Percentiles rank a stretch among this genome's conserved stretches.
These are phyloP conservation scores for Lagenaria siceraria DNA, from an alignment of 306 rosid species.

Conservation along the genomic window DNA sequence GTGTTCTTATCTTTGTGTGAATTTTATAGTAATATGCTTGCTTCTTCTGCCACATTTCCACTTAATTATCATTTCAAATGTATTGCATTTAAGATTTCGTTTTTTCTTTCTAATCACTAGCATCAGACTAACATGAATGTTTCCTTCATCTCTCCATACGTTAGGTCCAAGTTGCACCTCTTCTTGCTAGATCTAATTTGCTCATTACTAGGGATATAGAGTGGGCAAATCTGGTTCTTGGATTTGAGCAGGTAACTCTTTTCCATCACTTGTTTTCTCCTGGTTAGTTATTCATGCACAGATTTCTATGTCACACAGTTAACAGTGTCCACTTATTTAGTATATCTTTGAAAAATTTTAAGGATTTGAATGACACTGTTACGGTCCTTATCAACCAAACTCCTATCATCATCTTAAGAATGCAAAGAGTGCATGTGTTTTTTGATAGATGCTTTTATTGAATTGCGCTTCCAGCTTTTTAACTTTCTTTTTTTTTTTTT, in stretches of 20 bases:
- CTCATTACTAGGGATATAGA: constrained; percentile 82
- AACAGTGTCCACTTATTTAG: not conserved
- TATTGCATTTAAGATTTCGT: too few relatives aligned
- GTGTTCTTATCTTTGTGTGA: not conserved
- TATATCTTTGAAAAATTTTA: not conserved
- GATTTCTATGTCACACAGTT: not conserved
- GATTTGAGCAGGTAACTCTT: constrained; percentile 78
- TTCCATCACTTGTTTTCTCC: not conserved
- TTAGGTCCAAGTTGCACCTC: constrained; percentile 69
- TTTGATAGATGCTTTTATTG: not conserved
- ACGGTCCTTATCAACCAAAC: not conserved
- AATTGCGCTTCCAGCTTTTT: not conserved
- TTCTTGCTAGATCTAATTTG: constrained; percentile 92
- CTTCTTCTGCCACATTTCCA: not conserved
- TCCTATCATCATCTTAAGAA: not conserved
- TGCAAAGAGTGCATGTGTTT: not conserved
- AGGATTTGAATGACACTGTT: not conserved
- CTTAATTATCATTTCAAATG: not conserved
- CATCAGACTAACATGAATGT: constrained; percentile 7
- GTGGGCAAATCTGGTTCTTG: constrained; percentile 92
- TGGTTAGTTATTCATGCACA: not conserved
- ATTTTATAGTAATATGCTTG: not conserved
- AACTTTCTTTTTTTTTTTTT: not conserved
- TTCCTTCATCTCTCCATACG: constrained; percentile 11
- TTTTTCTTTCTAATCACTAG: too few relatives aligned